These are phyloP conservation scores for Ustilago shanxiensis DNA, from an alignment of 1,284 basidiomycete genomes.

Conservation along the genomic window DNA sequence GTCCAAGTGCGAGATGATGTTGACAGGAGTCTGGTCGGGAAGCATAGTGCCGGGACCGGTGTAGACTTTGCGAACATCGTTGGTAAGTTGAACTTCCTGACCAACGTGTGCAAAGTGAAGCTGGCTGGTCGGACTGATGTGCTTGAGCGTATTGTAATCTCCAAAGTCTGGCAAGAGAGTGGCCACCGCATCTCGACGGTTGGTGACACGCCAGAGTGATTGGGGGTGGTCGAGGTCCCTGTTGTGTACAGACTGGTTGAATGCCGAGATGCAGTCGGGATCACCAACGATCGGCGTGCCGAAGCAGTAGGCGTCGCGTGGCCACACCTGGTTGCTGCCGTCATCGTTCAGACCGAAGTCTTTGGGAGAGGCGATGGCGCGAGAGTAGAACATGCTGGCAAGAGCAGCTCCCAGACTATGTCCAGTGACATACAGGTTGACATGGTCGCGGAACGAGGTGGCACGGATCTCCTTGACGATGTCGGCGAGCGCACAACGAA, in stretches of 20 bases:
- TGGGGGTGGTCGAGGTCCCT: constrained; percentile 41
- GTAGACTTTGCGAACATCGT: constrained; percentile 30
- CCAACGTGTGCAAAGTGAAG: constrained; percentile 56
- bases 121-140: constrained; percentile 49
- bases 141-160: constrained; percentile 33
- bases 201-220: constrained; percentile 49
- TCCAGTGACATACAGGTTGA: constrained; percentile 46
- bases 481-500: constrained; percentile 32
- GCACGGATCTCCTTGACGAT: constrained; percentile 36
- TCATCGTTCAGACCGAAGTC: constrained; percentile 42
- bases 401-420: constrained; percentile 53
- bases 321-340: constrained; percentile 34
- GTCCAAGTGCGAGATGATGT: constrained; percentile 46
- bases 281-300: constrained; percentile 54
- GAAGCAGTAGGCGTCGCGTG: constrained; percentile 53
- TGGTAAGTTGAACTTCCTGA: constrained; percentile 45
- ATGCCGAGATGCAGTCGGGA: constrained; percentile 48
- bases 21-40: constrained; percentile 31
- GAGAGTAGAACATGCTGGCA: constrained; percentile 39
- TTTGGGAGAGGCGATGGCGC: constrained; percentile 41
- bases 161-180: constrained; percentile 48
- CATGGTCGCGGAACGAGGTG: constrained; percentile 29
- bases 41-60: constrained; percentile 53
- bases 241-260: constrained; percentile 35
- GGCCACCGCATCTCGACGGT: constrained; percentile 47